phyloP scores from a whole-genome alignment of 306 rosid genomes.

The Cucurbita pepo region DNA sequence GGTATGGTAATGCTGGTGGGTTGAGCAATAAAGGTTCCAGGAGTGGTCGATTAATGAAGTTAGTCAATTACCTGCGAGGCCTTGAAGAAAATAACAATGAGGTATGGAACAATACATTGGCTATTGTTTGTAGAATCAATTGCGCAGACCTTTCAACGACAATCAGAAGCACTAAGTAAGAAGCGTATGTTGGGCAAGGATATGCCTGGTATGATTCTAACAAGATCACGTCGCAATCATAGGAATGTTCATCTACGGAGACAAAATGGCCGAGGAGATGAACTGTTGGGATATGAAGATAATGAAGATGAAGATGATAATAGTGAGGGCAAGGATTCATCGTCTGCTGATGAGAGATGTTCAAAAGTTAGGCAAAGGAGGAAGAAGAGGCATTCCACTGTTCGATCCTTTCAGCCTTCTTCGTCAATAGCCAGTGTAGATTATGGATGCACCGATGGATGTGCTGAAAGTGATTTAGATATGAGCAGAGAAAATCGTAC shows the following conservation, averaged over 20 bases:
- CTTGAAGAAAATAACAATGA: constrained; percentile 50
- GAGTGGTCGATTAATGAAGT: constrained; percentile 47
- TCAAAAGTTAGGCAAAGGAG: constrained; percentile 42
- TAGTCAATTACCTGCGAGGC: constrained; percentile 58
- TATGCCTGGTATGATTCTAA: constrained; percentile 24
- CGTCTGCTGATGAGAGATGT: constrained; percentile 55
- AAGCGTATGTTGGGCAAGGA: constrained; percentile 50
- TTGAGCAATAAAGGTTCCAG: constrained; percentile 53
- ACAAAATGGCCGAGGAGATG: constrained; percentile 33
- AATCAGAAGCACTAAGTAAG: constrained; percentile 77
- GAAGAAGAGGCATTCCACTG: constrained; percentile 46
- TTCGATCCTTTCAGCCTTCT: constrained; percentile 61
- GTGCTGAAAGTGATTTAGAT: constrained; percentile 52
- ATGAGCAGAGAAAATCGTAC: constrained; percentile 44
- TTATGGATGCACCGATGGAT: constrained; percentile 44
- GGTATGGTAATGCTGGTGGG: constrained; percentile 63
- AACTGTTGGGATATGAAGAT: constrained; percentile 59
- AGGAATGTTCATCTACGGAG: constrained; percentile 46
- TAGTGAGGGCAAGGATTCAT: constrained; percentile 44
- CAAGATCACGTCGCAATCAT: constrained; percentile 55
- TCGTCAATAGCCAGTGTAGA: constrained; percentile 55
- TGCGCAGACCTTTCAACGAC: constrained; percentile 67
- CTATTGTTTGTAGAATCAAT: background rate
- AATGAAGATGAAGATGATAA: constrained; percentile 59
- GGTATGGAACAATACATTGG: constrained; percentile 28